Conservation (phyloP, 257 asterid species). For the Penstemon newberryi region DNA sequence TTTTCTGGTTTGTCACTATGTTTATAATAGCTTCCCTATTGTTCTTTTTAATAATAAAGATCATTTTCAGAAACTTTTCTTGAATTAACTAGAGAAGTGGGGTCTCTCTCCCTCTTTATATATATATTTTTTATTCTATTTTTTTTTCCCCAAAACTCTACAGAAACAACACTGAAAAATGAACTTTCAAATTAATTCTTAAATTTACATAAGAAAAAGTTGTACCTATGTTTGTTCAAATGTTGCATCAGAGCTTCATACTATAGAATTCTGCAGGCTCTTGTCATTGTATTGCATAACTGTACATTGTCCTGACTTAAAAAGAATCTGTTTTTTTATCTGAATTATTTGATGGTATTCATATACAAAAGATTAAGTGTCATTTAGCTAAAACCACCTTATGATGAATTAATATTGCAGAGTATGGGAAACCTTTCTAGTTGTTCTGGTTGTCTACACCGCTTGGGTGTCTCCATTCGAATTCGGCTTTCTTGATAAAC, state of each 20-base stretch:
- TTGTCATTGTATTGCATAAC: too few species aligned
- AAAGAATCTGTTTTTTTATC: too few species aligned
- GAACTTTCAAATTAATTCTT: background rate
- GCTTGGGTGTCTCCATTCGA: conserved; percentile 68
- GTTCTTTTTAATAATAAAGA: background rate
- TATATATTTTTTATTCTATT: background rate
- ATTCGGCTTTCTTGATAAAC: conserved; percentile 49
- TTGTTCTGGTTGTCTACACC: conserved; percentile 51
- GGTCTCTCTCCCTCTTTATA: too few species aligned
- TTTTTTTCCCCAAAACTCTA: background rate
- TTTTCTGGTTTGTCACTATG: background rate
- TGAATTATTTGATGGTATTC: background rate
- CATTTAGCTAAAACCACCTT: conserved; percentile 18
- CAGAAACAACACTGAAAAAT: background rate
- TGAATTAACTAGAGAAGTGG: background rate
- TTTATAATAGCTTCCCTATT: background rate
- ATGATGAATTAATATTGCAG: conserved; percentile 36
- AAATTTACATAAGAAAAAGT: too few species aligned
- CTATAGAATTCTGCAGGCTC: too few species aligned
- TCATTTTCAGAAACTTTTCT: background rate
- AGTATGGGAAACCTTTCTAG: conserved; percentile 48
- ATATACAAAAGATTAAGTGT: background rate
- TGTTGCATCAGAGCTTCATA: too few species aligned
- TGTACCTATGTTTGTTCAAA: too few species aligned
- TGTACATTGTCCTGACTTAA: too few species aligned